Evolutionary conservation across 306 rosid species (phyloP).

Genomic region (Spatholobus suberectus): DNA sequence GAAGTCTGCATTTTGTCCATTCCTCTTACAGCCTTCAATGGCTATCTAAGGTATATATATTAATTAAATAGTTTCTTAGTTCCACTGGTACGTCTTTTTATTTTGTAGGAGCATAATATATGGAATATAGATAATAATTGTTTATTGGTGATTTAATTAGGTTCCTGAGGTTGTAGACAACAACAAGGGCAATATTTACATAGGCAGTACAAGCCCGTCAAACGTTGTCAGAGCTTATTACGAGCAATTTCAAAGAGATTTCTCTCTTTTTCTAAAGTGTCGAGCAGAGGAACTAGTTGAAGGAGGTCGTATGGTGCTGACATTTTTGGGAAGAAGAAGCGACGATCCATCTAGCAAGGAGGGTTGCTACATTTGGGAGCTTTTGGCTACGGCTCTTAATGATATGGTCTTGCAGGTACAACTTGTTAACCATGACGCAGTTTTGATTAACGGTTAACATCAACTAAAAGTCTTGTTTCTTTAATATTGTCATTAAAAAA

Average conservation of each 20-base stretch:
- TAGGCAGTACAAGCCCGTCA: slow-evolving; percentile 48
- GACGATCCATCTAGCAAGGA: slow-evolving; percentile 53
- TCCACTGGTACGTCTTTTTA: too few species aligned
- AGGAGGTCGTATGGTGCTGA: slow-evolving; percentile 62
- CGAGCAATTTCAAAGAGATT: slow-evolving; percentile 53
- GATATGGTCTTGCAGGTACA: slow-evolving; percentile 56
- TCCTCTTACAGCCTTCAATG: slow-evolving; percentile 63
- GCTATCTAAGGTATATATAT: slow-evolving; percentile 53
- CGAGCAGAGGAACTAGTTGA: slow-evolving; percentile 57
- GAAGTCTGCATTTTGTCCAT: slow-evolving; percentile 55
- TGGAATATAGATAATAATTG: too few species aligned
- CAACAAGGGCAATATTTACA: slow-evolving; percentile 55
- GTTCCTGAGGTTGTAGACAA: slow-evolving; percentile 55
- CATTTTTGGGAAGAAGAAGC: slow-evolving; percentile 58
- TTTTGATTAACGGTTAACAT: not conserved
- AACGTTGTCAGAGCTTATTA: slow-evolving; percentile 48
- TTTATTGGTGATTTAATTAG: slow-evolving; percentile 40
- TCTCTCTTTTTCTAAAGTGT: slow-evolving; percentile 49
- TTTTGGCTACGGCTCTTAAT: slow-evolving; percentile 54
- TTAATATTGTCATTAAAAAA: too few species aligned
- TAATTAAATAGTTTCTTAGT: too few species aligned
- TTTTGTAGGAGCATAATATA: too few species aligned
- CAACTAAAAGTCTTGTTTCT: too few species aligned
- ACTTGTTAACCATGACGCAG: not conserved
- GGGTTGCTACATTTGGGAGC: slow-evolving; percentile 53